Base-by-base conservation (phyloP, 2,329 filamentous ascomycete genomes). In the Fusarium cicatricum region DNA sequence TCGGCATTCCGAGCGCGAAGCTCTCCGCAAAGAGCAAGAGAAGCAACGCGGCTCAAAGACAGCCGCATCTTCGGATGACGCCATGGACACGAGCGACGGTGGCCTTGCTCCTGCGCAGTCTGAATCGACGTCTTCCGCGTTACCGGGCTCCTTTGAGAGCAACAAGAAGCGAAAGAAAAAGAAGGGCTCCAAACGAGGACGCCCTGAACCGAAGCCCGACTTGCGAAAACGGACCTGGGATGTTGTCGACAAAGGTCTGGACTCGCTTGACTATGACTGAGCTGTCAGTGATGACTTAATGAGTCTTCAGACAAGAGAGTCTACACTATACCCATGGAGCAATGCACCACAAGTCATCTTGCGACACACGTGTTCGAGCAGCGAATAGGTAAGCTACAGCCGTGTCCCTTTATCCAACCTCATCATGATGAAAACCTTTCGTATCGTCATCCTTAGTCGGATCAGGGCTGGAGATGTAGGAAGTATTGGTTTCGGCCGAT, bases 371-470 rank as follows among this genome's bases (percentile, higher is more conserved):
- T 19, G 21, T n/a, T 2, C 26, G 10, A 21, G 10, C 17, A 49
- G n/a, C 10, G 19, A 16, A 11, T 12, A 14, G 44, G 65, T 68
- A 55, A 58, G 60, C 60, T 39, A 5, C 4, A 19, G 5, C 38
- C 36, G 48, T 28, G 23, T 10, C 38, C 3, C 48, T 39, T 6
- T 15, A 29, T n/a, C 36, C 45, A 23, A 14, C 43, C 61, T 56
- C 55, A 60, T 58, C 56, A 89, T 94, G 92, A 96, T 94, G 92
- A 95, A 87, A 92, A 81, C 75, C 75, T 84, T 78, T 59, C 23
- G 67, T 92, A 93, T 92, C 90, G 91, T 96, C 92, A 96, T 96
- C 92, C 92, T 96, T 96, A 96, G 91, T 82, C 92, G 84, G 88
- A 96, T 75, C 71, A 57, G 60, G 64, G 62, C 61, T 66, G 60